phyloP scores from a whole-genome alignment of 1,139 yeast genomes.

The Ogataea hybrid region DNA sequence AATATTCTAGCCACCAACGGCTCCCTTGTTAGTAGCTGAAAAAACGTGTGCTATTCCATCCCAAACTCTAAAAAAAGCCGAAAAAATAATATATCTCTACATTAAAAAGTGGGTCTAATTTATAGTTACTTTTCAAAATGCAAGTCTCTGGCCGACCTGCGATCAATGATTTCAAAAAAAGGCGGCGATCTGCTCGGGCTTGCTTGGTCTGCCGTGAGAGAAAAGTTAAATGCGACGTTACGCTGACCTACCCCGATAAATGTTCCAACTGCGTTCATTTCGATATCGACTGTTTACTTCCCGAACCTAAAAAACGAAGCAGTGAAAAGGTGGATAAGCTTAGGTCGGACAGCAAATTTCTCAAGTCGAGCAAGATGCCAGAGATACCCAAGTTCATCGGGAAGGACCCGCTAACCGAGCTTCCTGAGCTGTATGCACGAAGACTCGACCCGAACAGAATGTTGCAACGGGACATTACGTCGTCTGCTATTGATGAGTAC shows the following conservation, averaged over 20 bases:
- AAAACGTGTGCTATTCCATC: too few species aligned
- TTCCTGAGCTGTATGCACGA: constrained; percentile 21
- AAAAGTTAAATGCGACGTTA: constrained; percentile 54
- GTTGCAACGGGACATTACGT: constrained; percentile 15
- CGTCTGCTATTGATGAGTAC: constrained; percentile 18
- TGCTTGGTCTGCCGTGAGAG: constrained; percentile 57
- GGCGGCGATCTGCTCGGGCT: constrained; percentile 54
- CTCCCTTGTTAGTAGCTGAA: too few species aligned
- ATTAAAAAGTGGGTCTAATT: background rate
- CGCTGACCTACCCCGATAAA: constrained; percentile 42
- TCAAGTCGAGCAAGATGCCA: background rate
- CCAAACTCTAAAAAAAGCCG: background rate
- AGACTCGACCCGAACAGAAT: constrained; percentile 19
- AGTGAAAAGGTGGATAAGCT: constrained; percentile 24
- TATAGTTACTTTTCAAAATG: background rate
- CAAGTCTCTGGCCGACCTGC: background rate
- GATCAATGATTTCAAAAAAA: constrained; percentile 28
- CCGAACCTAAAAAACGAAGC: constrained; percentile 33
- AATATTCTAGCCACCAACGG: too few species aligned
- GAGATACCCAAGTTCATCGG: constrained; percentile 10
- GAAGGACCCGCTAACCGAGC: constrained; percentile 13
- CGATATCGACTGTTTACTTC: constrained; percentile 51
- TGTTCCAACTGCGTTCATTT: constrained; percentile 58
- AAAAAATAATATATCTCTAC: background rate
- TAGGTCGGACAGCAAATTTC: constrained; percentile 7